Conservation (phyloP, 129 eudicot genomes). For the Deinandra increscens region DNA sequence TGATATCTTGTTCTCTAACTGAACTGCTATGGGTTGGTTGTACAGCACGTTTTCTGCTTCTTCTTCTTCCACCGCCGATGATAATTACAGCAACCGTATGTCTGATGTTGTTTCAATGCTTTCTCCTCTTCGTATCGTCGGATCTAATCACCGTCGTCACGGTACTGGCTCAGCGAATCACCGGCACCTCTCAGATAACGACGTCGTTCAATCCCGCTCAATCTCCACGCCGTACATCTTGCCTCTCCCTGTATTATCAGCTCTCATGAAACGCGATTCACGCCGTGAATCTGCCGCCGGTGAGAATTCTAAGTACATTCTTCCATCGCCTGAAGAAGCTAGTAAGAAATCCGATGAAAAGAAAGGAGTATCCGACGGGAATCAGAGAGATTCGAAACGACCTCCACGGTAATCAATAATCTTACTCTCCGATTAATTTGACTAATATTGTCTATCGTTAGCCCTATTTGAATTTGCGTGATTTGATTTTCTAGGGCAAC, state of each 20-base stretch:
- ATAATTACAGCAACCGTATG: background rate
- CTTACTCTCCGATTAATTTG: background rate
- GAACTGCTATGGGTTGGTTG: slow-evolving; percentile 52
- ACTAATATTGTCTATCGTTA: background rate
- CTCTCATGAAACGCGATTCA: slow-evolving; percentile 12
- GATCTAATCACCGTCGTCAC: slow-evolving; percentile 14
- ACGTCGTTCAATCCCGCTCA: background rate
- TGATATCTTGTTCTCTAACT: background rate
- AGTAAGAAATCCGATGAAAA: slow-evolving; percentile 13
- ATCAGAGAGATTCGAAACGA: background rate
- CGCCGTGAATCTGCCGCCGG: slow-evolving; percentile 25
- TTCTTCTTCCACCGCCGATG: background rate
- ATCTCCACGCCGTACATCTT: slow-evolving; percentile 35
- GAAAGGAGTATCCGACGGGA: background rate
- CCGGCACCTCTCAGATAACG: slow-evolving; percentile 5
- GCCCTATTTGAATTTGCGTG: background rate
- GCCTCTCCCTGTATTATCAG: slow-evolving; percentile 57
- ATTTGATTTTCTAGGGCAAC: slow-evolving; percentile 13
- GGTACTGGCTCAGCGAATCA: background rate
- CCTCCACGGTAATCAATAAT: slow-evolving; percentile 5
- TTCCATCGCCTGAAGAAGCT: slow-evolving; percentile 47
- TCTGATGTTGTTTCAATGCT: background rate
- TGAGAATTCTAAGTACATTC: slow-evolving; percentile 20
- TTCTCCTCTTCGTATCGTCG: slow-evolving; percentile 1
- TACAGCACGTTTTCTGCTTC: slow-evolving; percentile 23